Evolutionary conservation across 176 grass and related monocot species (phyloP).

Genomic region (Lolium multiflorum): DNA sequence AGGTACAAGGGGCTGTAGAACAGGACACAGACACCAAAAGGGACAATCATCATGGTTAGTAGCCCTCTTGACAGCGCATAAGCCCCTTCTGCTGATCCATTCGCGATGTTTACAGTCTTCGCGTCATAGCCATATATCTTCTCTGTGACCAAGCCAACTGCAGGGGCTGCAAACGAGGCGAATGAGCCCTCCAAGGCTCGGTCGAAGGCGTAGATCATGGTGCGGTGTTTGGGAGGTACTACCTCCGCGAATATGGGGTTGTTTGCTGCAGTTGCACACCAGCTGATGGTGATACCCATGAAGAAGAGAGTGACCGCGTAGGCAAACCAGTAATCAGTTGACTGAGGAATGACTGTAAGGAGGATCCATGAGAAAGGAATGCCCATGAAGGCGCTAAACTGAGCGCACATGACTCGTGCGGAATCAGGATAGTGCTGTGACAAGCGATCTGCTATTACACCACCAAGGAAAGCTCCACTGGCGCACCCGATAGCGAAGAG

Average conservation of each 20-base stretch:
- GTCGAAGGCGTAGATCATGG: slow-evolving; percentile 34
- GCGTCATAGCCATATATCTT: slow-evolving; percentile 82
- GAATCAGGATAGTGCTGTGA: slow-evolving; percentile 69
- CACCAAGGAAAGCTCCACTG: slow-evolving; percentile 71
- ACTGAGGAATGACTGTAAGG: slow-evolving; percentile 67
- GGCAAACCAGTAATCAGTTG: slow-evolving; percentile 63
- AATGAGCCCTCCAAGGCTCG: slow-evolving; percentile 70
- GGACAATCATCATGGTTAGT: slow-evolving; percentile 82
- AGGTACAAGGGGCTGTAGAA: slow-evolving; percentile 91
- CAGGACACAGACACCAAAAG: slow-evolving; percentile 78
- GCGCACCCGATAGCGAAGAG: slow-evolving; percentile 86
- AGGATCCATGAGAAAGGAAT: slow-evolving; percentile 91
- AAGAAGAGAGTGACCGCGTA: slow-evolving; percentile 59
- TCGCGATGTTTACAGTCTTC: slow-evolving; percentile 64
- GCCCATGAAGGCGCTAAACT: slow-evolving; percentile 96
- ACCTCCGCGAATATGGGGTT: slow-evolving; percentile 92
- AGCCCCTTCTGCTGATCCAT: slow-evolving; percentile 74
- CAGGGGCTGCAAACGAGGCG: slow-evolving; percentile 72
- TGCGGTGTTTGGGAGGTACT: slow-evolving; percentile 11
- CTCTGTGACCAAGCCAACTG: slow-evolving; percentile 71
- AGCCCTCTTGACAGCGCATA: slow-evolving; percentile 76
- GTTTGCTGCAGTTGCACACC: slow-evolving; percentile 81
- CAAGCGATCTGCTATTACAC: slow-evolving; percentile 70
- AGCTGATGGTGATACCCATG: slow-evolving; percentile 58
- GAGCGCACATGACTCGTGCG: slow-evolving; percentile 87